Conservation (phyloP, 345 rosid genomes). For the Geranium rotundifolium region DNA sequence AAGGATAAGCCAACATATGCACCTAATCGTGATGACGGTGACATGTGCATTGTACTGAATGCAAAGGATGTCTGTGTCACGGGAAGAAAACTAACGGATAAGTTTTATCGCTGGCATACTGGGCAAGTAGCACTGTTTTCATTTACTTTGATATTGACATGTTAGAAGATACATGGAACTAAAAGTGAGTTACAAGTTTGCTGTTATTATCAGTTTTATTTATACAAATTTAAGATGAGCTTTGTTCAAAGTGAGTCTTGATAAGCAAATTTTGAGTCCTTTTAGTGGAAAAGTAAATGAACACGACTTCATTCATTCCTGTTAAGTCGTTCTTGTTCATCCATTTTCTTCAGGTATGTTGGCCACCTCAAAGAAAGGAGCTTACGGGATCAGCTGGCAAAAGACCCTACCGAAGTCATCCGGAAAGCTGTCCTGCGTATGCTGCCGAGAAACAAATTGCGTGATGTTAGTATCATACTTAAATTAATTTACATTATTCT, state of each 20-base stretch:
- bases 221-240: no score
- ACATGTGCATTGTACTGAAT: slow-evolving; percentile 91
- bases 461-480: slow-evolving; percentile 54
- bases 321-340: no score
- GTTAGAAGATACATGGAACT: no score
- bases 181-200: no score
- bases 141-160: no score
- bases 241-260: no score
- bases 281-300: no score
- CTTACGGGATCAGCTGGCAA: slow-evolving; percentile 83
- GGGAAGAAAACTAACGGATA: slow-evolving; percentile 85
- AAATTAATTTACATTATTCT: no score
- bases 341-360: slow-evolving; percentile 39
- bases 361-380: slow-evolving; percentile 93
- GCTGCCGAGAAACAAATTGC: slow-evolving; percentile 94
- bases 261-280: no score
- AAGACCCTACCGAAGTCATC: slow-evolving; percentile 94
- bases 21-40: slow-evolving; percentile 88
- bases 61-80: slow-evolving; percentile 83
- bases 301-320: no score
- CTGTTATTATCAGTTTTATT: no score
- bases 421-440: slow-evolving; percentile 94
- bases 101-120: slow-evolving; percentile 86
- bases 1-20: slow-evolving; percentile 93
- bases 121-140: slow-evolving; percentile 42